phyloP scores from a whole-genome alignment of 805 yeast species.

The Clavispora carvajalis region DNA sequence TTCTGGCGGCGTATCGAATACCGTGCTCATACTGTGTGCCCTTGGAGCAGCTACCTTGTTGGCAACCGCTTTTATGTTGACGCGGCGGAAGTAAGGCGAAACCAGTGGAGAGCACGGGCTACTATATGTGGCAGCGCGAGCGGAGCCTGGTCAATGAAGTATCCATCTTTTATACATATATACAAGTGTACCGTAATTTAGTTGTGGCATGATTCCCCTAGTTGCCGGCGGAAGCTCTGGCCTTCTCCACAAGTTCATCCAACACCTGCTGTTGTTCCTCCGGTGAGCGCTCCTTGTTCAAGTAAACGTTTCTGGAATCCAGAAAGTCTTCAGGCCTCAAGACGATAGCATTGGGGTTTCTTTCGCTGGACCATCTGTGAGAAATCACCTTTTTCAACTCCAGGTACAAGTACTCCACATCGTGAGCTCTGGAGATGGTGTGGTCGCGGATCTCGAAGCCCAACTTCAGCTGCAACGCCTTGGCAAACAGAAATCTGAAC shows the following conservation, averaged over 20 bases:
- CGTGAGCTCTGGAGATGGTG: constrained; percentile 37
- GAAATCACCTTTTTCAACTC: constrained; percentile 38
- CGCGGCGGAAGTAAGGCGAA: background rate
- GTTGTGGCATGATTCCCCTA: background rate
- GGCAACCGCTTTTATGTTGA: constrained; percentile 8
- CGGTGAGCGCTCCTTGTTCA: constrained; percentile 47
- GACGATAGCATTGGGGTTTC: constrained; percentile 72
- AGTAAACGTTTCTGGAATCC: constrained; percentile 48
- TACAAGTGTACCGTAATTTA: constrained; percentile 1
- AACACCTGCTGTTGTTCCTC: constrained; percentile 41
- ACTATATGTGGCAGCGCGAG: background rate
- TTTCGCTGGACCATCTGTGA: constrained; percentile 47
- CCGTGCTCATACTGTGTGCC: constrained; percentile 59
- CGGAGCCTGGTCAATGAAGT: background rate
- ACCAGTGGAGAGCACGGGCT: background rate
- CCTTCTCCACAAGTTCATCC: constrained; percentile 43
- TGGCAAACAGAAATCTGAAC: constrained; percentile 46
- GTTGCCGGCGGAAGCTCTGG: constrained; percentile 28
- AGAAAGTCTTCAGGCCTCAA: constrained; percentile 50
- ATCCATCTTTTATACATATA: constrained; percentile 4
- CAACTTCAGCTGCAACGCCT: constrained; percentile 42
- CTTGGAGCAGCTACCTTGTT: constrained; percentile 50
- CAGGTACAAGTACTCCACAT: constrained; percentile 32
- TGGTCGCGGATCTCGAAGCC: constrained; percentile 53
- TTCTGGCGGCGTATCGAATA: constrained; percentile 56